These are phyloP conservation scores for Termitomyces sp. DNA, from an alignment of 768 basidiomycete genomes.

Conservation along the genomic window DNA sequence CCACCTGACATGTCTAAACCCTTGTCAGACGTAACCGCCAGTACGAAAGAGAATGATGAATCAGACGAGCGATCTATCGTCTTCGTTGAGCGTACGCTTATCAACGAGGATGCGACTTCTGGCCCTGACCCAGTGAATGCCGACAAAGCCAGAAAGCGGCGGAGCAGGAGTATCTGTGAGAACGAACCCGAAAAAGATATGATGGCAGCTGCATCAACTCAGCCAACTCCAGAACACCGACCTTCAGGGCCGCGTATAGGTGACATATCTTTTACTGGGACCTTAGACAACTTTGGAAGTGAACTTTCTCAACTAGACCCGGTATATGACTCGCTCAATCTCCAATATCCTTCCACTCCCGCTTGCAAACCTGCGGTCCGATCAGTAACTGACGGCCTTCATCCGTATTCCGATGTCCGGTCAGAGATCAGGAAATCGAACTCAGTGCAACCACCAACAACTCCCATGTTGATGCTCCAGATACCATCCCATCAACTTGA, in stretches of 20 bases:
- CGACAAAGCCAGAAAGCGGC: slow-evolving; percentile 38
- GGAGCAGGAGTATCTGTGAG: slow-evolving; percentile 73
- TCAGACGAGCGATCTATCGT: slow-evolving; percentile 53
- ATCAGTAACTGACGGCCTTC: slow-evolving; percentile 26
- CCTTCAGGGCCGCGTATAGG: slow-evolving; percentile 19
- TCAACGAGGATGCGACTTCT: slow-evolving; percentile 23
- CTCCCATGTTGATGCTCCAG: slow-evolving; percentile 25
- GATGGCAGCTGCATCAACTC: slow-evolving; percentile 26
- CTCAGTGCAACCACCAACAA: slow-evolving; percentile 9
- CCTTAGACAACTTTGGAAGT: slow-evolving; percentile 70
- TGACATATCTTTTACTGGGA: slow-evolving; percentile 46
- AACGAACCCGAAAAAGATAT: slow-evolving; percentile 46
- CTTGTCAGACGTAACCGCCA: slow-evolving; percentile 51
- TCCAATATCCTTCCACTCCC: slow-evolving; percentile 61
- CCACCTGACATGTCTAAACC: slow-evolving; percentile 47
- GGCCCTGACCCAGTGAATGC: slow-evolving; percentile 12
- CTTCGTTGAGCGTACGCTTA: slow-evolving; percentile 42
- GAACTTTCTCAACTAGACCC: slow-evolving; percentile 65
- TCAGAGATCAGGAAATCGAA: slow-evolving; percentile 15
- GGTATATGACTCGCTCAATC: slow-evolving; percentile 46
- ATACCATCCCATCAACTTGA: slow-evolving; percentile 20
- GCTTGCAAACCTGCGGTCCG: slow-evolving; percentile 35
- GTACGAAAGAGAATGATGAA: slow-evolving; percentile 32
- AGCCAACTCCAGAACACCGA: slow-evolving; percentile 22
- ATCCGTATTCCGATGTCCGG: slow-evolving; percentile 18